Percentiles rank a stretch among this genome's conserved stretches.
Evolutionary conservation across 225 moss, liverwort and hornwort genomes (phyloP).

Genomic region (Bryoerythrophyllum caledonicum): DNA sequence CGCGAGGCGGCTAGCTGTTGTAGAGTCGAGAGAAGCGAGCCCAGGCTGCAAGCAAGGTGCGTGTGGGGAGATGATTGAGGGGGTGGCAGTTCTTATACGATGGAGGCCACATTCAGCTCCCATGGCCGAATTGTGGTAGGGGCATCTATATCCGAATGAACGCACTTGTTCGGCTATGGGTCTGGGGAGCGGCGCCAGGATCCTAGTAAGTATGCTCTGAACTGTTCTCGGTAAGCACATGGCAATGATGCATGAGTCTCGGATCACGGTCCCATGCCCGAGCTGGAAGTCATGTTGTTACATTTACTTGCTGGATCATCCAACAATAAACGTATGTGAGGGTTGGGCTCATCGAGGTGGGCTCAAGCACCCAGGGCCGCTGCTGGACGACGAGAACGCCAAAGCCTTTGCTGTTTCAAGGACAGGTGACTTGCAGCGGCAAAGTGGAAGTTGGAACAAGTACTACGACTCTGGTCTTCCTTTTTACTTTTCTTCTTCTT

Average conservation of each 20-base stretch:
- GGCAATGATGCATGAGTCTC: neutral
- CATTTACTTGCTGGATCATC: neutral
- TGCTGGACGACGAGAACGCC: neutral
- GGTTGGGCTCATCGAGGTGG: neutral
- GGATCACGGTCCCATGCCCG: no score
- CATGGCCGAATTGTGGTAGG: slow-evolving; percentile 7
- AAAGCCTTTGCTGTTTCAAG: neutral
- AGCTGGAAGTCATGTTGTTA: neutral
- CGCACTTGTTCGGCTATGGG: neutral
- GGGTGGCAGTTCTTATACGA: neutral
- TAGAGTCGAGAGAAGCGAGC: neutral
- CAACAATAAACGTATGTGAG: neutral
- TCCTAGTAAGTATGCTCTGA: neutral
- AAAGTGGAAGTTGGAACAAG: neutral
- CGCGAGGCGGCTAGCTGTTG: slow-evolving; percentile 10
- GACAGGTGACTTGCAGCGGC: neutral
- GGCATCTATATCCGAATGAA: slow-evolving; percentile 18
- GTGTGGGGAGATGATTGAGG: slow-evolving; percentile 9
- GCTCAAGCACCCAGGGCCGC: neutral
- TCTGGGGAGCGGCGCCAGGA: slow-evolving; percentile 1
- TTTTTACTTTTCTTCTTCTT: no score
- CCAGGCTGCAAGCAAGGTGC: neutral
- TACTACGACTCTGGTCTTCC: no score
- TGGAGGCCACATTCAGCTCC: neutral
- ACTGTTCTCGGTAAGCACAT: neutral